These are phyloP conservation scores for Pythium sp. DNA, from an alignment of 352 stramenopile species.

Conservation along the genomic window DNA sequence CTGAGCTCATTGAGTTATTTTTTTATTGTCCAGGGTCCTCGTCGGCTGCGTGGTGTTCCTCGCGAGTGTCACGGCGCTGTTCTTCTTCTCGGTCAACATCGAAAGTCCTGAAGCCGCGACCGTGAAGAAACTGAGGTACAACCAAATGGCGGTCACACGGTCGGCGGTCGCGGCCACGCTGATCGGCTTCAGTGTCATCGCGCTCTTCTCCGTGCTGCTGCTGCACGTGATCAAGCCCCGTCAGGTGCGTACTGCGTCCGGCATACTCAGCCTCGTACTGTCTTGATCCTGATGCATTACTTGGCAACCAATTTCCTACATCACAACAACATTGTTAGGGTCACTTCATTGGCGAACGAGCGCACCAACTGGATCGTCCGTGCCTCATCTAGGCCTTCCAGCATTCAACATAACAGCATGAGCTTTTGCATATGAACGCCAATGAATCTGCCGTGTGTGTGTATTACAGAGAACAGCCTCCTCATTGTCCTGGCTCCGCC, in stretches of 20 bases:
- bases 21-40: constrained; percentile 20
- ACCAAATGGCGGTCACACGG: constrained; percentile 32
- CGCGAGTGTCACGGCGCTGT: constrained; percentile 26
- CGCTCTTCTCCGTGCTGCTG: constrained; percentile 34
- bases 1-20: not conserved
- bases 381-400: constrained; percentile 14
- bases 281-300: not conserved
- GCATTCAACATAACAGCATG: not conserved
- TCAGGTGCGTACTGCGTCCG: constrained; percentile 23
- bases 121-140: constrained; percentile 28
- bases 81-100: constrained; percentile 38
- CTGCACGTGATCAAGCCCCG: constrained; percentile 29
- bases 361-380: constrained; percentile 10
- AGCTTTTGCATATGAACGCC: not conserved
- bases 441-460: constrained; percentile 4
- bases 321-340: constrained; percentile 17
- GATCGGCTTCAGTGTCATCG: constrained; percentile 36
- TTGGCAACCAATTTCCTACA: not conserved
- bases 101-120: constrained; percentile 12
- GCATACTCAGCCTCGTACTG: not conserved
- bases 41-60: constrained; percentile 25
- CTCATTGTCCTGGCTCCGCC: not conserved
- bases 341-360: constrained; percentile 26
- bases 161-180: constrained; percentile 31
- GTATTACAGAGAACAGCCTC: constrained; percentile 11